Percentiles rank a stretch among this genome's conserved stretches.
Conservation (phyloP, 2,329 filamentous ascomycete species). For the Hymenoscyphus salicellus region DNA sequence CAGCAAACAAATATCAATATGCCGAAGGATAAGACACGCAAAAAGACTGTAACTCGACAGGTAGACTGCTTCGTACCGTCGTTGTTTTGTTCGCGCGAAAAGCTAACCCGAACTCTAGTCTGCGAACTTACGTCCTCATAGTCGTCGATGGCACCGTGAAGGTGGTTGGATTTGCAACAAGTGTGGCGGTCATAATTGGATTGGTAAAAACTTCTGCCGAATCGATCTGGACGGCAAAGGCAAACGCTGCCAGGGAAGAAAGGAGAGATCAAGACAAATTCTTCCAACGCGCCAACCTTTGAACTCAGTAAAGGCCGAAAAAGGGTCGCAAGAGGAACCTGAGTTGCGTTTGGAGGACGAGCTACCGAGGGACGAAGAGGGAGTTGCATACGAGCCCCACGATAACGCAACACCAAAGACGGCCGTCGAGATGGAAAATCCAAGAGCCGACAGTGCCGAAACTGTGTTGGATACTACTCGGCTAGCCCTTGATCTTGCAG, state of each 20-base stretch:
- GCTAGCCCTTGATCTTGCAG: background rate
- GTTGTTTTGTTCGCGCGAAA: too few relatives aligned
- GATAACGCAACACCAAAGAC: background rate
- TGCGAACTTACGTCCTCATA: background rate
- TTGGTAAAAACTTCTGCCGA: background rate
- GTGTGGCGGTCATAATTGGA: background rate
- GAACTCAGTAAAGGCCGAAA: too few relatives aligned
- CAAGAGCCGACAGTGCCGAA: background rate
- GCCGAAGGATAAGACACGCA: too few relatives aligned
- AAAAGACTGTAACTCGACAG: too few relatives aligned
- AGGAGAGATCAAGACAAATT: background rate
- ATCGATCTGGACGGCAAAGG: background rate
- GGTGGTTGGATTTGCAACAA: background rate
- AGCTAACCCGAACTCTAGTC: too few relatives aligned
- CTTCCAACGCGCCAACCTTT: too few relatives aligned
- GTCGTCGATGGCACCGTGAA: background rate
- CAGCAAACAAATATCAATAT: too few relatives aligned
- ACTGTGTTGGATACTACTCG: background rate
- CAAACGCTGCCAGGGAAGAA: too few relatives aligned
- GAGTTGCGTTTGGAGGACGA: background rate
- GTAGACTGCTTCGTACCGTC: too few relatives aligned
- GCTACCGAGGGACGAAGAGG: background rate
- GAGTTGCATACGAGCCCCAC: background rate
- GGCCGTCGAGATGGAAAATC: background rate
- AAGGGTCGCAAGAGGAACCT: background rate